A percentile compares a stretch with the other conserved stretches of the same genome.
These are phyloP conservation scores for Reticulascus tulasneorum DNA, from an alignment of 2,329 filamentous ascomycete genomes.

Conservation along the genomic window DNA sequence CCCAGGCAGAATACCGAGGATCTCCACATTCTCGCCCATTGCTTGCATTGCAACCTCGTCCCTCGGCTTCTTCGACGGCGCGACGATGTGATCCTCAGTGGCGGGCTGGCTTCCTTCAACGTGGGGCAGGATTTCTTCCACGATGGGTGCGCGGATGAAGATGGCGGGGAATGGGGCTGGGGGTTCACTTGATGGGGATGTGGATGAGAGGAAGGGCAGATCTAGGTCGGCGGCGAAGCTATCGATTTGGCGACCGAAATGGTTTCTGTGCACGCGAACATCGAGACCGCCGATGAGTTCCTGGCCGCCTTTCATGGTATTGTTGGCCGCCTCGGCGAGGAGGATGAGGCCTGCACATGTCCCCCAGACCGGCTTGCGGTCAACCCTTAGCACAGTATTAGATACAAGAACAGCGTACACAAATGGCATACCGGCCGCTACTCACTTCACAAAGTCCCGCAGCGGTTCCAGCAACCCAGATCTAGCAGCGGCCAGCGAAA, in stretches of 20 bases:
- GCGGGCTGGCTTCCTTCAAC: no score
- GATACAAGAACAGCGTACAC: neutral
- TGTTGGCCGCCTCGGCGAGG: constrained; percentile 81
- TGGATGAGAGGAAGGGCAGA: constrained; percentile 60
- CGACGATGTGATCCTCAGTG: constrained; percentile 20
- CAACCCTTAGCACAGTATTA: constrained; percentile 47
- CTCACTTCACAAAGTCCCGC: constrained; percentile 84
- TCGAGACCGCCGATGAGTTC: constrained; percentile 89
- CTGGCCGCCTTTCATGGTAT: constrained; percentile 86
- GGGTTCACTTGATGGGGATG: neutral
- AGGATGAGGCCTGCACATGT: constrained; percentile 94
- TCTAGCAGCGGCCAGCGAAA: constrained; percentile 80
- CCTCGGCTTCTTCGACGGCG: no score
- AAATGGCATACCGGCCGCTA: constrained; percentile 13
- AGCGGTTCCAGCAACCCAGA: constrained; percentile 80
- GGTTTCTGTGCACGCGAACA: constrained; percentile 87
- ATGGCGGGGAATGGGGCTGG: constrained; percentile 68
- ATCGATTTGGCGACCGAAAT: constrained; percentile 91
- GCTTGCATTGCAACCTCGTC: no score
- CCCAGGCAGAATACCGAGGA: constrained; percentile 48
- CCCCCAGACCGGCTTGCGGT: constrained; percentile 84
- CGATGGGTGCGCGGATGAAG: constrained; percentile 92
- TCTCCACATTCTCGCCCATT: constrained; percentile 41
- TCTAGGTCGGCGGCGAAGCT: constrained; percentile 77
- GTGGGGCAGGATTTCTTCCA: constrained; percentile 80